phyloP scores from a whole-genome alignment of 352 stramenopile genomes.

The Pythium graminicola region DNA sequence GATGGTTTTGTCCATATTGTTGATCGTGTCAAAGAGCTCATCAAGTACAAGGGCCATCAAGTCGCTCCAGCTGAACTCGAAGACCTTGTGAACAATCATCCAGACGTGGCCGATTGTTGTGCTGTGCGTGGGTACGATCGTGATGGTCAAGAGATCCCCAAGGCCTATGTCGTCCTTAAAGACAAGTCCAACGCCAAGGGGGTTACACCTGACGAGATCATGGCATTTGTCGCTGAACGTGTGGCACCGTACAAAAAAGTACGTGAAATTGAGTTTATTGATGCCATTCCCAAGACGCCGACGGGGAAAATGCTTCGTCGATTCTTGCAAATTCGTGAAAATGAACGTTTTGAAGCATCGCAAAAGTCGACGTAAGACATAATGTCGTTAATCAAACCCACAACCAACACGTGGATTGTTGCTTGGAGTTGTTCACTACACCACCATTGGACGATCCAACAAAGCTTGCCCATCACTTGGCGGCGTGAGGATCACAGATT shows the following conservation, averaged over 20 bases:
- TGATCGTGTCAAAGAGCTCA: slow-evolving; percentile 91
- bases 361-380: background rate
- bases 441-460: too few relatives aligned
- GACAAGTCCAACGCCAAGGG: slow-evolving; percentile 11
- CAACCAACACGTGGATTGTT: too few relatives aligned
- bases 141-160: slow-evolving; percentile 81
- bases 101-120: slow-evolving; percentile 35
- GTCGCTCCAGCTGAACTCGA: slow-evolving; percentile 91
- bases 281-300: slow-evolving; percentile 85
- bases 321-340: slow-evolving; percentile 40
- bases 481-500: too few relatives aligned
- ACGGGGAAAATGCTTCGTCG: slow-evolving; percentile 90
- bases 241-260: slow-evolving; percentile 79
- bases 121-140: slow-evolving; percentile 43
- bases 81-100: slow-evolving; percentile 81
- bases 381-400: too few relatives aligned
- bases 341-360: background rate
- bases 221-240: slow-evolving; percentile 62
- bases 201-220: slow-evolving; percentile 51
- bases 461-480: too few relatives aligned
- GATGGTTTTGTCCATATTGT: slow-evolving; percentile 92
- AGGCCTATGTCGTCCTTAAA: slow-evolving; percentile 87
- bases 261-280: slow-evolving; percentile 68
- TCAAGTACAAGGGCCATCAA: slow-evolving; percentile 93
- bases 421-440: too few relatives aligned